Evolutionary conservation across 1,139 yeast species (phyloP).

Genomic region (Suhomyces yuchorum): DNA sequence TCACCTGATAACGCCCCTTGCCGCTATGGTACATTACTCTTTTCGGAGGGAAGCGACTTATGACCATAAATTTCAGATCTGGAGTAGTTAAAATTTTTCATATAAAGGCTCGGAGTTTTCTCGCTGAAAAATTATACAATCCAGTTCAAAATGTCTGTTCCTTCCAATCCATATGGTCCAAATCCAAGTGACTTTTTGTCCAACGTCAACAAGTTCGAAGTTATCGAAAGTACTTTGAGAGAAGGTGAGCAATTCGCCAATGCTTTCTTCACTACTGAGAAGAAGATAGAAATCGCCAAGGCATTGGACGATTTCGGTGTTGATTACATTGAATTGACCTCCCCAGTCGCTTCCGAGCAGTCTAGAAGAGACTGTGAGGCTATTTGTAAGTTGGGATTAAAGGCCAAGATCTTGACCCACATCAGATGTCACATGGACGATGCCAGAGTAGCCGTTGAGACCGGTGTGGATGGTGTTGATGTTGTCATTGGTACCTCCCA

Average conservation of each 20-base stretch:
- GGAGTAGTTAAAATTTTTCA: constrained; percentile 9
- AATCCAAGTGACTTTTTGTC: constrained; percentile 60
- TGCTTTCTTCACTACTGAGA: constrained; percentile 56
- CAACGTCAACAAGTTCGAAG: constrained; percentile 53
- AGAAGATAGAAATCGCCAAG: constrained; percentile 56
- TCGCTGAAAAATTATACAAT: not conserved
- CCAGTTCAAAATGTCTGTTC: constrained; percentile 15
- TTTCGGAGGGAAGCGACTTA: constrained; percentile 12
- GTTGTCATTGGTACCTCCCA: constrained; percentile 62
- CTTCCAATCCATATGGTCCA: constrained; percentile 56
- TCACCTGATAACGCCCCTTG: constrained; percentile 14
- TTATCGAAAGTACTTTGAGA: constrained; percentile 58
- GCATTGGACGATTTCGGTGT: constrained; percentile 63
- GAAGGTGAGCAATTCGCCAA: constrained; percentile 67
- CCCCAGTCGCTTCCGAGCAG: constrained; percentile 61
- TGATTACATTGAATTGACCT: constrained; percentile 59
- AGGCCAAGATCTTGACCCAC: constrained; percentile 58
- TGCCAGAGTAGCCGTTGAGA: constrained; percentile 58
- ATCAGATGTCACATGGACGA: constrained; percentile 64
- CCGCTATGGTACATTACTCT: constrained; percentile 15
- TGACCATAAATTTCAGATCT: constrained; percentile 12
- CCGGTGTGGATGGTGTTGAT: constrained; percentile 64
- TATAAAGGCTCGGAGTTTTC: constrained; percentile 11
- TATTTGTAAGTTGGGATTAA: constrained; percentile 56
- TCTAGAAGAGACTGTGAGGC: constrained; percentile 59